phyloP scores from a whole-genome alignment of 2,329 filamentous ascomycete species.

The Pleoardoris graminearum region DNA sequence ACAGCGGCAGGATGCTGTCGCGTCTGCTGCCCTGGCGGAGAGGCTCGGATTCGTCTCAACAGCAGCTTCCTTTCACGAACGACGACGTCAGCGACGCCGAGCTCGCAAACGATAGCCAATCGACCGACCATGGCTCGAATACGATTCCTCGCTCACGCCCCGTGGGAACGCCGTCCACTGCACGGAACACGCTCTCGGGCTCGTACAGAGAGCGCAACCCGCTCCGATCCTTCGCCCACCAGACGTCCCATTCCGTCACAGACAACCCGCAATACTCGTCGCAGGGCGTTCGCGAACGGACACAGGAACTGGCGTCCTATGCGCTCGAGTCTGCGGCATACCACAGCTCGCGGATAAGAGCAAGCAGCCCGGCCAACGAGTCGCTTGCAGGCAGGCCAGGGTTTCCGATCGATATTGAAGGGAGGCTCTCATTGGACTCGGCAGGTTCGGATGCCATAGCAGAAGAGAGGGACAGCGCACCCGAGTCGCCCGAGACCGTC shows the following conservation, averaged over 20 bases:
- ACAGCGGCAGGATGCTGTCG: slow-evolving; percentile 24
- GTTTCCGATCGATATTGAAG: slow-evolving; percentile 26
- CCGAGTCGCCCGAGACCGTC: slow-evolving; percentile 53
- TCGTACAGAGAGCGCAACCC: slow-evolving; percentile 56
- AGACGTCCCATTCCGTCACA: slow-evolving; percentile 62
- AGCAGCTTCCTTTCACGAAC: slow-evolving; percentile 39
- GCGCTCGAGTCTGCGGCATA: slow-evolving; percentile 58
- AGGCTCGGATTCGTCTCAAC: slow-evolving; percentile 23
- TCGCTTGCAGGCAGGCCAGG: slow-evolving; percentile 19
- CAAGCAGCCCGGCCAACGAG: slow-evolving; percentile 34
- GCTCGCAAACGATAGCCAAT: slow-evolving; percentile 25
- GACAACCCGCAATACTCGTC: slow-evolving; percentile 75
- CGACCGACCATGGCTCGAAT: slow-evolving; percentile 27
- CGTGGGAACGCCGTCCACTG: slow-evolving; percentile 30
- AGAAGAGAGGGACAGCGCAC: slow-evolving; percentile 60
- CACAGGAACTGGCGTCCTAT: slow-evolving; percentile 82
- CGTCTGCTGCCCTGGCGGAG: slow-evolving; percentile 23
- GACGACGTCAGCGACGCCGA: slow-evolving; percentile 36
- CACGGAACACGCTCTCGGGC: slow-evolving; percentile 27
- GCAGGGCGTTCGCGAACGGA: slow-evolving; percentile 80
- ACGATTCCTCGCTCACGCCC: slow-evolving; percentile 32
- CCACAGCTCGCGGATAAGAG: slow-evolving; percentile 28
- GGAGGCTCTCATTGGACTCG: slow-evolving; percentile 36
- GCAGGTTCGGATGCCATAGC: slow-evolving; percentile 58
- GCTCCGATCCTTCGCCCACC: slow-evolving; percentile 72